phyloP scores from a whole-genome alignment of 2,329 filamentous ascomycete genomes.

The Fusarium tupiense region DNA sequence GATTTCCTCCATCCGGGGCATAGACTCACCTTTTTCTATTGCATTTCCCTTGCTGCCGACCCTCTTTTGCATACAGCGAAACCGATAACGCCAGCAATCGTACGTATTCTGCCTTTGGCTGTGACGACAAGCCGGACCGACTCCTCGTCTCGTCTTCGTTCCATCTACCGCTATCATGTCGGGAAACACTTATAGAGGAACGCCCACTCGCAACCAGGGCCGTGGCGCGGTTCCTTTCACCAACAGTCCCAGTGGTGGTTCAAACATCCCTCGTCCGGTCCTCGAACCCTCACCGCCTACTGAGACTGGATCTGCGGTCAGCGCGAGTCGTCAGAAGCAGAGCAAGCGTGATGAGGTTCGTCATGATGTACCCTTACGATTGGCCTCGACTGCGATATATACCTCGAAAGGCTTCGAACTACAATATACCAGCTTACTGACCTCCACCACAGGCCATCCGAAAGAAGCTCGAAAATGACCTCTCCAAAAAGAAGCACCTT shows the following conservation, averaged over 20 bases:
- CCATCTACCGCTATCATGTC: conserved; percentile 57
- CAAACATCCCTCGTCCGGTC: conserved; percentile 78
- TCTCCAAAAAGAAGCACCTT: conserved; percentile 95
- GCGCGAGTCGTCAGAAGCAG: conserved; percentile 95
- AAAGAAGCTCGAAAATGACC: conserved; percentile 94
- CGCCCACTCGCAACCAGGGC: conserved; percentile 69
- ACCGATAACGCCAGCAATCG: conserved; percentile 17
- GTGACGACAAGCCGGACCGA: conserved; percentile 29
- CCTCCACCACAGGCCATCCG: conserved; percentile 80
- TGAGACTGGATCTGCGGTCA: conserved; percentile 77
- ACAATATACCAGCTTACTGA: conserved; percentile 23
- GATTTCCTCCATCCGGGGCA: conserved; percentile 27
- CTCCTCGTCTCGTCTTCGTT: conserved; percentile 33
- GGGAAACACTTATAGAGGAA: conserved; percentile 73
- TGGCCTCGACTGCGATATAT: conserved; percentile 19
- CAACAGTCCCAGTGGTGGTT: conserved; percentile 67
- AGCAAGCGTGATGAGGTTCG: conserved; percentile 97
- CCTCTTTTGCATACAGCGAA: conserved; percentile 29
- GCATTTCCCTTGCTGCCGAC: conserved; percentile 16
- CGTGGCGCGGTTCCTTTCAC: conserved; percentile 68
- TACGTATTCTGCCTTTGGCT: conserved; percentile 29
- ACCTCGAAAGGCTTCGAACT: conserved; percentile 13
- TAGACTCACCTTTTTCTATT: conserved; percentile 30
- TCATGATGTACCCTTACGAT: conserved; percentile 35
- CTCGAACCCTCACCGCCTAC: conserved; percentile 65